A percentile compares a stretch with the other conserved stretches of the same genome.
phyloP scores from a whole-genome alignment of 352 stramenopile genomes.

The Phytophthora rubi region DNA sequence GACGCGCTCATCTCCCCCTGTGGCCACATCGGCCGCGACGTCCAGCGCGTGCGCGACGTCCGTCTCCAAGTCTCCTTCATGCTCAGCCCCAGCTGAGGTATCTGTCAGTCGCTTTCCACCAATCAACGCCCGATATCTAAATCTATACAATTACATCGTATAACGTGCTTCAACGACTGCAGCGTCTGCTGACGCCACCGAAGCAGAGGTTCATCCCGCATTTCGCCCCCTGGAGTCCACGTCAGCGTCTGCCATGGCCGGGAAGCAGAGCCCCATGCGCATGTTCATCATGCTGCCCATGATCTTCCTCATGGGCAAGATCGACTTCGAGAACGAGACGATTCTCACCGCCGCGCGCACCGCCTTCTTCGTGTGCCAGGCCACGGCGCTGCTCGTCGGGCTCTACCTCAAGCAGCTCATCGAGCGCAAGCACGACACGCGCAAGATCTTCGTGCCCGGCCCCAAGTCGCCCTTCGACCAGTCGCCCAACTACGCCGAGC shows the following conservation, averaged over 20 bases:
- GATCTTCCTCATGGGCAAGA: slow-evolving; percentile 88
- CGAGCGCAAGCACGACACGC: slow-evolving; percentile 75
- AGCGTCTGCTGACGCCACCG: not conserved
- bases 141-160: not conserved
- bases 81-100: not conserved
- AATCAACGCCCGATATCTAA: not conserved
- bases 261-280: slow-evolving; percentile 77
- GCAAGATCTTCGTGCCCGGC: slow-evolving; percentile 79
- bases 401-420: slow-evolving; percentile 82
- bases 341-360: slow-evolving; percentile 70
- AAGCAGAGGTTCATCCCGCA: slow-evolving; percentile 4
- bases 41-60: not conserved
- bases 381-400: slow-evolving; percentile 62
- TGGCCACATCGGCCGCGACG: slow-evolving; percentile 17
- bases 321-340: slow-evolving; percentile 81
- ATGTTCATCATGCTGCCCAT: slow-evolving; percentile 87
- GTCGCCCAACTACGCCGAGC: slow-evolving; percentile 76
- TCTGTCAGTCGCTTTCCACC: not conserved
- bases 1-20: slow-evolving; percentile 22
- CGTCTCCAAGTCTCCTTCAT: not conserved
- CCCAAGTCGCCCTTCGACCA: slow-evolving; percentile 82
- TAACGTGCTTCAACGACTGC: slow-evolving; percentile 4
- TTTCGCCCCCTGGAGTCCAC: not conserved
- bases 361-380: slow-evolving; percentile 70
- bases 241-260: slow-evolving; percentile 35